Evolutionary conservation across 805 yeast species (phyloP), one percentile per base, ranked within the genome.

Genomic region (Candida vaughaniae): DNA sequence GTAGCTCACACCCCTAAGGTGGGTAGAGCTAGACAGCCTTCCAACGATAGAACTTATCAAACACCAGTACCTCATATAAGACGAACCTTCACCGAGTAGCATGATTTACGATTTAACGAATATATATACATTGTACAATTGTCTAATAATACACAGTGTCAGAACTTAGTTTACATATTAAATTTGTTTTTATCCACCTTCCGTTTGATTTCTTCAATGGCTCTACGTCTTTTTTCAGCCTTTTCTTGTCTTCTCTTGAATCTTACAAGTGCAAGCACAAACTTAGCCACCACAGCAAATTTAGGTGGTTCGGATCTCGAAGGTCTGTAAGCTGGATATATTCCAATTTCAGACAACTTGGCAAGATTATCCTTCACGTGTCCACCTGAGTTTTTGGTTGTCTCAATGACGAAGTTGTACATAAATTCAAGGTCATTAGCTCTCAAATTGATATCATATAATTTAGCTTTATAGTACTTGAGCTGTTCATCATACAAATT

Each of bases 391-490:
- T 56, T 57, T 33, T 50, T 52, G 25, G 62, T 51, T 14, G 66
- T 47, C 14, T 54, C 46, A 31, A 56, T 51, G 18, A 59, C 55
- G 43, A 51, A 64, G 2, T 53, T 40, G 42, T 68, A 60, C 66
- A 66, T 61, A 35, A 56, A 33, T 31, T 55, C 52, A 35, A 67
- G 49, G 41, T 66, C 69, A 33, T 63, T 60, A 31, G 59, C 52
- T 33, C 49, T 55, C 36, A 60, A 30, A 33, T 64, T 59, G 35
- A 68, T 52, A 39, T 77, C 78, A 31, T 67, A 66, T 31, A 75
- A 56, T 46, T 69, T 73, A 35, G 77, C 69, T 45, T 60, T 68
- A 52, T 68, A 72, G 38, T 71, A 64, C 22, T 67, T 67, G 42
- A 66, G 55, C 49, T 75, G 76, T 32, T 61, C 60, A 30, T 65